Evolutionary conservation across 768 basidiomycete genomes (phyloP).

Genomic region (Lactifluus piperatus): DNA sequence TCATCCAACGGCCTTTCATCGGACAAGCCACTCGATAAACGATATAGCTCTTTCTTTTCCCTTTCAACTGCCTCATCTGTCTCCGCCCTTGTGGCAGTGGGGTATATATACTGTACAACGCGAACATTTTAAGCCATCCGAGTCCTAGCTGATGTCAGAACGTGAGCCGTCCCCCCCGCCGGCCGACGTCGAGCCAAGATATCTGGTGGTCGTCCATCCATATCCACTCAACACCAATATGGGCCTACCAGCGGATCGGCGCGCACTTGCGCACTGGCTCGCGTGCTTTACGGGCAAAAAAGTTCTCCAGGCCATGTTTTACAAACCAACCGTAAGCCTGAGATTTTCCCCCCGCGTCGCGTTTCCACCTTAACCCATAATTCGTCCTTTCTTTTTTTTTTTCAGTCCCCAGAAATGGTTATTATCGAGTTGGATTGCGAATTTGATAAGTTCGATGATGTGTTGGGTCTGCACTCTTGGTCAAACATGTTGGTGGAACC

Average conservation of each 20-base stretch:
- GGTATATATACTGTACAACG: background rate
- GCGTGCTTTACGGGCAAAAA: slow-evolving; percentile 32
- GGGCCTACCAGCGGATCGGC: slow-evolving; percentile 31
- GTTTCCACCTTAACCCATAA: background rate
- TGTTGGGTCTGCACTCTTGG: slow-evolving; percentile 40
- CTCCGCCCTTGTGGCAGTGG: too few species aligned
- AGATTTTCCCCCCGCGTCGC: background rate
- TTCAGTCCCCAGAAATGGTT: slow-evolving; percentile 34
- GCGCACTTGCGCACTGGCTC: slow-evolving; percentile 36
- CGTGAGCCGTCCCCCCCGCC: slow-evolving; percentile 30
- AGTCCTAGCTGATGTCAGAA: slow-evolving; percentile 39
- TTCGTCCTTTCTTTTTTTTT: too few species aligned
- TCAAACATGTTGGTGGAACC: slow-evolving; percentile 31
- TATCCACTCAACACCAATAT: slow-evolving; percentile 37
- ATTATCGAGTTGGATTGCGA: slow-evolving; percentile 34
- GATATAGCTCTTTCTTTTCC: too few species aligned
- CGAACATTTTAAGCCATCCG: too few species aligned
- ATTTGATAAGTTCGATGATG: slow-evolving; percentile 25
- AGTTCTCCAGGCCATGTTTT: slow-evolving; percentile 33
- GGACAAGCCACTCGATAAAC: background rate
- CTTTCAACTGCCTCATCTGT: too few species aligned
- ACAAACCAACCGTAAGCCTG: slow-evolving; percentile 36
- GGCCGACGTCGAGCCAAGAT: slow-evolving; percentile 36
- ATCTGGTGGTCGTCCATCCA: slow-evolving; percentile 36
- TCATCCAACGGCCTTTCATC: background rate